Percentiles rank a stretch among this genome's conserved stretches.
These are phyloP conservation scores for Aspergillus sparsus DNA, from an alignment of 495 filamentous ascomycete species.

Conservation along the genomic window DNA sequence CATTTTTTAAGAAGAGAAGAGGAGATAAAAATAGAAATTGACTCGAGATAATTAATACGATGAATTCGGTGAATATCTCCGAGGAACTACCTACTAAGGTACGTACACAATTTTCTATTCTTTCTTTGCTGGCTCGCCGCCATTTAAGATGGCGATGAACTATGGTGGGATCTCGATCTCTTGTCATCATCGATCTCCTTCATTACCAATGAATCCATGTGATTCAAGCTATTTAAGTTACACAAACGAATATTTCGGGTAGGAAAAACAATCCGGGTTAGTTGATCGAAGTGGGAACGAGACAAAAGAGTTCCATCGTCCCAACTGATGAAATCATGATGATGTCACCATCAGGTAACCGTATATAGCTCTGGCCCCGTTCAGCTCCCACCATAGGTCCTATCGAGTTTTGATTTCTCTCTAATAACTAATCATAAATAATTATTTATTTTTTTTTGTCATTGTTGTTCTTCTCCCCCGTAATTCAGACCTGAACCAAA, in stretches of 20 bases:
- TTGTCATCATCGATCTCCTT: neutral
- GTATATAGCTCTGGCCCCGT: neutral
- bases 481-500: constrained; percentile 14
- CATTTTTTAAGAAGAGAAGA: neutral
- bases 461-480: neutral
- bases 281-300: neutral
- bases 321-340: constrained; percentile 1
- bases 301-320: neutral
- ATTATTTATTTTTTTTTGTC: too few species aligned
- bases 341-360: constrained; percentile 4
- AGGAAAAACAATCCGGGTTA: too few species aligned
- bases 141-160: neutral
- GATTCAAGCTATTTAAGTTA: neutral
- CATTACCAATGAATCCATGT: neutral
- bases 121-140: neutral
- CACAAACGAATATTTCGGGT: too few species aligned
- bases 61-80: neutral
- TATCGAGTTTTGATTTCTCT: neutral
- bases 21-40: too few species aligned
- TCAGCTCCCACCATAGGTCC: neutral
- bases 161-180: neutral
- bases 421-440: too few species aligned
- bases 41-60: neutral
- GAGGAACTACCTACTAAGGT: neutral
- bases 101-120: neutral